Conservation (phyloP, 805 yeast species). For the Saccharomycodes ludwigii region DNA sequence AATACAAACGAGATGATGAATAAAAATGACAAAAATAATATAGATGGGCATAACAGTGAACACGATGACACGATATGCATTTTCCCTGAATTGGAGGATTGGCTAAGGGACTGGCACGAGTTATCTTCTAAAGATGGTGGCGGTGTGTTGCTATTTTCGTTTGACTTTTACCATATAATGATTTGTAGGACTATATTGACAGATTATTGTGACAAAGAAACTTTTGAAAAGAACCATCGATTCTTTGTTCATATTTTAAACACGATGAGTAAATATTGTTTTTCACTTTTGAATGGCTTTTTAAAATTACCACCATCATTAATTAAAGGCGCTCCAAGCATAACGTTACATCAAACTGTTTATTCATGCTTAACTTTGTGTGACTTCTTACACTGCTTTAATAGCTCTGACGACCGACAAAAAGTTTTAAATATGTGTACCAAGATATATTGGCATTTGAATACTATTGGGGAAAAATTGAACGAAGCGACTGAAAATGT, state of each 20-base stretch:
- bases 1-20: not conserved
- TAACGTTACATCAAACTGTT: slow-evolving; percentile 38
- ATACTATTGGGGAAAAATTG: slow-evolving; percentile 41
- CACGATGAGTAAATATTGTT: slow-evolving; percentile 34
- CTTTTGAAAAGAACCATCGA: slow-evolving; percentile 7
- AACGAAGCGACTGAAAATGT: slow-evolving; percentile 51
- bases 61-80: slow-evolving; percentile 9
- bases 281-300: slow-evolving; percentile 33
- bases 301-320: slow-evolving; percentile 31
- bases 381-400: slow-evolving; percentile 31
- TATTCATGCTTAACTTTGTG: slow-evolving; percentile 43
- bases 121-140: slow-evolving; percentile 36
- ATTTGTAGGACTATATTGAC: slow-evolving; percentile 24
- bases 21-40: slow-evolving; percentile 1
- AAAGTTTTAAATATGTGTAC: slow-evolving; percentile 36
- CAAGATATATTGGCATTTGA: slow-evolving; percentile 45
- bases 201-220: slow-evolving; percentile 17
- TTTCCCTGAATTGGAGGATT: slow-evolving; percentile 28
- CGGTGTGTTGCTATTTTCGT: slow-evolving; percentile 34
- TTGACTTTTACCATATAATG: slow-evolving; percentile 36
- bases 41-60: slow-evolving; percentile 2
- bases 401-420: slow-evolving; percentile 25
- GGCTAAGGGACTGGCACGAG: slow-evolving; percentile 35
- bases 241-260: slow-evolving; percentile 22
- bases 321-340: slow-evolving; percentile 44